Percentiles rank a stretch among this genome's conserved stretches.
Evolutionary conservation across 208 protist species (phyloP).

Genomic region (Sergeia podlipaevii): DNA sequence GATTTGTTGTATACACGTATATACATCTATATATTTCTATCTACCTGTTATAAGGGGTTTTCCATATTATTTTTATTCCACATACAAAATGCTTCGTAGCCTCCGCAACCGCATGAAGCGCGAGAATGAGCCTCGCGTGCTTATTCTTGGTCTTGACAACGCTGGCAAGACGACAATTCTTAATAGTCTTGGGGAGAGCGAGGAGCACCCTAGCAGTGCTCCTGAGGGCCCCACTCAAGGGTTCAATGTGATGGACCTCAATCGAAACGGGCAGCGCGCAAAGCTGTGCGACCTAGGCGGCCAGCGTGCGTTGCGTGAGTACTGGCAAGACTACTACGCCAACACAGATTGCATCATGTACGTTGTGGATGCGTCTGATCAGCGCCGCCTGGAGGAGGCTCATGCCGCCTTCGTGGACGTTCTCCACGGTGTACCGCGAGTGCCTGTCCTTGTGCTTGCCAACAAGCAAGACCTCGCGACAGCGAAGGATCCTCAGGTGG

Average conservation of each 20-base stretch:
- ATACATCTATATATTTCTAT: not conserved
- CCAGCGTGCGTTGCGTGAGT: conserved; percentile 97
- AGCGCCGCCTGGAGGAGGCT: conserved; percentile 88
- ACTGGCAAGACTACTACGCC: conserved; percentile 98
- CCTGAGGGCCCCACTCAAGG: conserved; percentile 99
- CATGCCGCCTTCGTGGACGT: conserved; percentile 92
- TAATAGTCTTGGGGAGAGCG: conserved; percentile 87
- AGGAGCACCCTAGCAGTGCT: conserved; percentile 39
- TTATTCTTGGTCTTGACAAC: conserved; percentile 95
- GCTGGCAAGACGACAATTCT: conserved; percentile 97
- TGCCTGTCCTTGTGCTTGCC: conserved; percentile 98
- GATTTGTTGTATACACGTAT: no score
- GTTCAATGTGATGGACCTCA: conserved; percentile 99
- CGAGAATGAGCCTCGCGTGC: conserved; percentile 90
- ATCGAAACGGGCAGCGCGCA: conserved; percentile 90
- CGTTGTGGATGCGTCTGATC: conserved; percentile 95
- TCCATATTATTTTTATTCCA: not conserved
- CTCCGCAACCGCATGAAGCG: conserved; percentile 89
- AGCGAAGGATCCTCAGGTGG: conserved; percentile 65
- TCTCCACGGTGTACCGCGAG: conserved; percentile 93
- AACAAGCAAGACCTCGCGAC: conserved; percentile 99
- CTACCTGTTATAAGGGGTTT: not conserved
- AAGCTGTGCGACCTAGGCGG: conserved; percentile 99
- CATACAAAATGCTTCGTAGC: conserved; percentile 71
- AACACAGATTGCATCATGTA: conserved; percentile 97